Percentiles rank a stretch among this genome's conserved stretches.
Conservation (phyloP, 139 green algal genomes). For the Chlorella ohadii region DNA sequence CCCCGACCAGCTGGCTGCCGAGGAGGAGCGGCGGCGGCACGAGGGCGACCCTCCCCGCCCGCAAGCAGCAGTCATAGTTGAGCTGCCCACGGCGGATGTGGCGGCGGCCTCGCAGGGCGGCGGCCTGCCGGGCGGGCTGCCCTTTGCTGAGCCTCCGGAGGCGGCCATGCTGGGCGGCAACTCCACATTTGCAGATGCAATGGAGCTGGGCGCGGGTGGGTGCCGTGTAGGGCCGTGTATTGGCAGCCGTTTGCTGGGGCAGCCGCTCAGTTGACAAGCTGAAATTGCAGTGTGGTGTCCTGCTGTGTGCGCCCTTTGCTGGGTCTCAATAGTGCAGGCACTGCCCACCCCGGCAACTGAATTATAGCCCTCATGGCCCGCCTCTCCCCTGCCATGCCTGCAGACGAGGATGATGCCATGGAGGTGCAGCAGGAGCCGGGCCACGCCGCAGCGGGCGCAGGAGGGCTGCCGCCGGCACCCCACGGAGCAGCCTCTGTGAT, state of each 20-base stretch:
- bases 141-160: conserved; percentile 1
- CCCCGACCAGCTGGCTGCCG: neutral
- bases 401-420: conserved; percentile 29
- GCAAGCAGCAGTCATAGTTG: conserved; percentile 15
- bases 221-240: too few relatives aligned
- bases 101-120: conserved; percentile 4
- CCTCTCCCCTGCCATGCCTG: neutral
- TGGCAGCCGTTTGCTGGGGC: too few relatives aligned
- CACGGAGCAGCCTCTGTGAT: conserved; percentile 34
- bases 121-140: neutral
- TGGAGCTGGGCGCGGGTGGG: conserved; percentile 24
- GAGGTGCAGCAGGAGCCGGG: conserved; percentile 35
- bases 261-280: too few relatives aligned
- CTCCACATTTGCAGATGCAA: conserved; percentile 2
- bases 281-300: too few relatives aligned
- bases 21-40: conserved; percentile 3
- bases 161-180: conserved; percentile 30
- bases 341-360: too few relatives aligned
- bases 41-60: neutral
- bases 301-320: too few relatives aligned
- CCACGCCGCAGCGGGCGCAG: neutral
- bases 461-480: conserved; percentile 9
- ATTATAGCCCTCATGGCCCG: too few relatives aligned
- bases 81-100: conserved; percentile 13
- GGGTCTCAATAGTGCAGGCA: too few relatives aligned